Evolutionary conservation across 2,329 filamentous ascomycete species (phyloP).

Genomic region (Diaporthe citrichinensis): DNA sequence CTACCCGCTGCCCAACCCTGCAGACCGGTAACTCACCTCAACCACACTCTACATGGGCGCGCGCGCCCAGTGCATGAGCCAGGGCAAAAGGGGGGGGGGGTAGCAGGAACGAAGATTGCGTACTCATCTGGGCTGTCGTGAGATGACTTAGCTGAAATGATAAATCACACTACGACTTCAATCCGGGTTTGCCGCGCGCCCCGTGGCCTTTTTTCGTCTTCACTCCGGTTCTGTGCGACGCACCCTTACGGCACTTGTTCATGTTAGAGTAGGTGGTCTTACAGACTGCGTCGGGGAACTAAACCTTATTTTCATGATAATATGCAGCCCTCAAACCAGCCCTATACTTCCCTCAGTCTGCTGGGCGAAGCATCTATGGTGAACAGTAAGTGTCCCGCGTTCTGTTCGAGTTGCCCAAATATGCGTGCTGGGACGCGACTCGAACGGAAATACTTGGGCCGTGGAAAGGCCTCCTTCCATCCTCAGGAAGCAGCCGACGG

Average conservation of each 20-base stretch:
- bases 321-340: neutral
- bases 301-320: no score
- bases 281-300: neutral
- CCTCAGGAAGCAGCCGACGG: neutral
- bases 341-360: neutral
- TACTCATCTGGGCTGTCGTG: neutral
- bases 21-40: neutral
- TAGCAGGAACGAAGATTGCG: neutral
- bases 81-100: neutral
- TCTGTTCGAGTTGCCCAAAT: neutral
- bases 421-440: neutral
- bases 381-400: no score
- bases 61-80: neutral
- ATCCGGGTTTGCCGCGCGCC: neutral
- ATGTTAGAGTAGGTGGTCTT: neutral
- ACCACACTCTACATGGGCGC: neutral
- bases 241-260: neutral
- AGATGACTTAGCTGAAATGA: constrained; percentile 10
- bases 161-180: neutral
- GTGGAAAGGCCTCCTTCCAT: neutral
- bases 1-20: neutral
- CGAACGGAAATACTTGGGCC: neutral
- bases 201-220: neutral
- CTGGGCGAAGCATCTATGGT: neutral
- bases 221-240: no score